Evolutionary conservation across 495 filamentous ascomycete genomes (phyloP).

Genomic region (Schizothecium vesticola): DNA sequence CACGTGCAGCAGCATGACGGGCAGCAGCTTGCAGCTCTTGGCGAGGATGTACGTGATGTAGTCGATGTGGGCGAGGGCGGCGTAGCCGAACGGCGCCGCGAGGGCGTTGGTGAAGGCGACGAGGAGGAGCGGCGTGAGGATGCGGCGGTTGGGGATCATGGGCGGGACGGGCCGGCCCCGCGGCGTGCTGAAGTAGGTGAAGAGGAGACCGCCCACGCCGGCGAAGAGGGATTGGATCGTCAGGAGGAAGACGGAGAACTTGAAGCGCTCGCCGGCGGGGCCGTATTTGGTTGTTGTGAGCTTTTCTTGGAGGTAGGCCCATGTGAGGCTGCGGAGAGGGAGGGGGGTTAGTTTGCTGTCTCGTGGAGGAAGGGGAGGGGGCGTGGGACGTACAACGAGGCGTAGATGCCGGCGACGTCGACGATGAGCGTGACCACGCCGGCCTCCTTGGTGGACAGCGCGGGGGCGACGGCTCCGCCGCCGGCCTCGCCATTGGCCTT

Average conservation of each 20-base stretch:
- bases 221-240: constrained; percentile 94
- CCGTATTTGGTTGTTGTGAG: constrained; percentile 94
- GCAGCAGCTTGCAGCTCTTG: constrained; percentile 94
- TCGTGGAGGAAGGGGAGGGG: not conserved
- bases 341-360: not conserved
- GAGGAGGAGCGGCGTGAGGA: constrained; percentile 73
- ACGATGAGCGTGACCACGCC: constrained; percentile 68
- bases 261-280: constrained; percentile 63
- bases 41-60: constrained; percentile 98
- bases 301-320: constrained; percentile 94
- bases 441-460: constrained; percentile 38
- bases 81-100: constrained; percentile 92
- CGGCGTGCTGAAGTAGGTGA: constrained; percentile 66
- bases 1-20: constrained; percentile 94
- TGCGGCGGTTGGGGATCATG: constrained; percentile 68
- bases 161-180: constrained; percentile 44
- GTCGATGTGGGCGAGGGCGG: constrained; percentile 88
- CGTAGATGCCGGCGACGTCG: constrained; percentile 90
- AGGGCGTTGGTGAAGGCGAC: constrained; percentile 84
- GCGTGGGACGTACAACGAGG: constrained; percentile 68
- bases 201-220: constrained; percentile 69
- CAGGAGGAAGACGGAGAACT: constrained; percentile 89
- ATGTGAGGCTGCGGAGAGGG: constrained; percentile 63
- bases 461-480: not conserved
- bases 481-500: constrained; percentile 36